These are phyloP conservation scores for Crithidia fasciculata DNA, from an alignment of 208 protist genomes.

Conservation along the genomic window DNA sequence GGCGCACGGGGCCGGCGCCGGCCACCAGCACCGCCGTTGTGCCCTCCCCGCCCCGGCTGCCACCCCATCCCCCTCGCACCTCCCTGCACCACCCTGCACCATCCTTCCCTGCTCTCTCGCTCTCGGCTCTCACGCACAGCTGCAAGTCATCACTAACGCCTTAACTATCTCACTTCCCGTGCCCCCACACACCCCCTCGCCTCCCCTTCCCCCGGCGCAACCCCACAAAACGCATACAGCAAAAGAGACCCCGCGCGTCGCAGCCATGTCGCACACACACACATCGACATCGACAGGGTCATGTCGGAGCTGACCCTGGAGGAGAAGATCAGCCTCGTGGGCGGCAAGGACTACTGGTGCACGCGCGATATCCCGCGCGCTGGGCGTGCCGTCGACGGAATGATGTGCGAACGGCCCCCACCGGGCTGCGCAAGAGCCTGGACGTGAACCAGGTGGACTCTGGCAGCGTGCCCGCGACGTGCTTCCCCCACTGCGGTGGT, in stretches of 20 bases:
- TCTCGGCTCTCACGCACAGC: too few species aligned
- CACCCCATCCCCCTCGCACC: too few species aligned
- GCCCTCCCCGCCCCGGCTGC: too few species aligned
- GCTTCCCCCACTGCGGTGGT: conserved; percentile 13
- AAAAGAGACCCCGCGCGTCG: not conserved
- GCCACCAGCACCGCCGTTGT: too few species aligned
- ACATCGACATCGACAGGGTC: conserved; percentile 17
- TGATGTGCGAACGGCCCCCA: conserved; percentile 24
- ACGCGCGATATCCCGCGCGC: conserved; percentile 10
- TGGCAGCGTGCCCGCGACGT: conserved; percentile 14
- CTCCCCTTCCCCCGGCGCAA: too few species aligned
- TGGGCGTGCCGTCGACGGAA: conserved; percentile 11
- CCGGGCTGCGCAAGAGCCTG: conserved; percentile 13
- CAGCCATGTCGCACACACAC: conserved; percentile 4
- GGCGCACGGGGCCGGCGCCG: too few species aligned
- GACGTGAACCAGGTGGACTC: not conserved
- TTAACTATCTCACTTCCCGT: too few species aligned
- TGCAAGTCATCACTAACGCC: too few species aligned
- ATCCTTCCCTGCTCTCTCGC: too few species aligned
- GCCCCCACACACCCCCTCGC: too few species aligned
- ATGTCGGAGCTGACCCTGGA: conserved; percentile 29
- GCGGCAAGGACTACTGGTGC: conserved; percentile 18
- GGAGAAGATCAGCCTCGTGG: conserved; percentile 27
- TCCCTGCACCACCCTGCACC: too few species aligned
- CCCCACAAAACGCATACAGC: too few species aligned